Evolutionary conservation across 257 asterid genomes (phyloP), one percentile per base, ranked within the genome.

Genomic region (Dorcoceras hygrometricum): DNA sequence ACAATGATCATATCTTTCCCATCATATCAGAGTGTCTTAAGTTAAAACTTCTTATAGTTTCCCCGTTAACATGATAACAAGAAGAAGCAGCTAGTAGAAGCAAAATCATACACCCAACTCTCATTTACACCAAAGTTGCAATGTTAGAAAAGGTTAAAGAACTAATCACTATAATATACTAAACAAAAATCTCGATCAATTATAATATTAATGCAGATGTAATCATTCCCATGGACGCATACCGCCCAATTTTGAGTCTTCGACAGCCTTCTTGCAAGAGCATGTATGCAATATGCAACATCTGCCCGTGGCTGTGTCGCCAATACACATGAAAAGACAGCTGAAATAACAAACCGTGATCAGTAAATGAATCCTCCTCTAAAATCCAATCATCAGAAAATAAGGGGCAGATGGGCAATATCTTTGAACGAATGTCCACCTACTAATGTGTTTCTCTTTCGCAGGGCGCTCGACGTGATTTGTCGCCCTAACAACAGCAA

Each of bases 241-340:
- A 93, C 97, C 87, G 99, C 99, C 99, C 99, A 93, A 72, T 93
- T 93, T 77, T 79, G 96, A 57, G 99, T 93, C 84, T 86, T 90
- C 0, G 95, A 70, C 80, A 93, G 76, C 73, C 99, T 83, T 79
- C 95, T 86, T 39, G 96, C 97, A 51, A 93, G 95, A 48, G 95
- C 96, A 71, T 93, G 96, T 65, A 93, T 93, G 78, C 99, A 93
- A 67, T 90, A 93, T 60, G 95, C 97, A 78, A 93, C 99, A 80
- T 93, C 99, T 68, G 99, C 99, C 69, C 99, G 87, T 23, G 99
- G 97, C 78, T 95, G 84, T 55, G 95, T 86, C 67, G 96, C 96
- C 69, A 97, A 90, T 72, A 93, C 53, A 59, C 95, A 91, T 70
- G 92, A 86, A 81, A 93, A 90, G 70, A 93, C 77, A 66, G 97